Evolutionary conservation across 2,329 filamentous ascomycete species (phyloP).

Genomic region (Akanthomyces muscarius): DNA sequence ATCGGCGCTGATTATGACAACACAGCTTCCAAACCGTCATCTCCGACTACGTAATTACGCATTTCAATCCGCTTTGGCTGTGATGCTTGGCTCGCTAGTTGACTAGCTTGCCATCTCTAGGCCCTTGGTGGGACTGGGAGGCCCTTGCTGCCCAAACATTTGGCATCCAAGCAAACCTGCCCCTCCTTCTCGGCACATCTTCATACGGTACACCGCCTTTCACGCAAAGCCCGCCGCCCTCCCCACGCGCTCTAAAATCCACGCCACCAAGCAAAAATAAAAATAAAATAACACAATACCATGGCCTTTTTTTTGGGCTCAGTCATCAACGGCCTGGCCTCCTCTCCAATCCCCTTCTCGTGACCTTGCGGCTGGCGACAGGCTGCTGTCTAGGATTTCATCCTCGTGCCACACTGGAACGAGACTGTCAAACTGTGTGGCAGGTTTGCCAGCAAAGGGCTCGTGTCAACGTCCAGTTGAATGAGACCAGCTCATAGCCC

Average conservation of each 20-base stretch:
- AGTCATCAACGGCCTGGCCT: background rate
- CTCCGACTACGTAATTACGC: slow-evolving; percentile 14
- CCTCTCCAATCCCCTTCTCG: background rate
- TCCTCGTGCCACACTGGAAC: background rate
- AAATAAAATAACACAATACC: background rate
- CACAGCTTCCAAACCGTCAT: background rate
- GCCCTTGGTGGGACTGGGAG: slow-evolving; percentile 13
- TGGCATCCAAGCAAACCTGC: slow-evolving; percentile 5
- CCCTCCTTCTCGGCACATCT: slow-evolving; percentile 16
- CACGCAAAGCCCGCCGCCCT: slow-evolving; percentile 1
- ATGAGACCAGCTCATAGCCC: slow-evolving; percentile 15
- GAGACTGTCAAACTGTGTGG: slow-evolving; percentile 3
- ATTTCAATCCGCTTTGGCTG: slow-evolving; percentile 11
- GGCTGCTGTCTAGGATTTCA: background rate
- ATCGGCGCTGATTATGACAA: slow-evolving; percentile 12
- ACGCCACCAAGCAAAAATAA: slow-evolving; percentile 2
- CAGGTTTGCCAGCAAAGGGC: background rate
- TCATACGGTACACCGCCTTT: slow-evolving; percentile 15
- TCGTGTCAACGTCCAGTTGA: slow-evolving; percentile 15
- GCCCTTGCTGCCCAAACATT: slow-evolving; percentile 10
- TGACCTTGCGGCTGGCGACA: background rate
- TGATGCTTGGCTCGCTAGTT: slow-evolving; percentile 10
- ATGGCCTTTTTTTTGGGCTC: background rate
- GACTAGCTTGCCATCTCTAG: slow-evolving; percentile 9
- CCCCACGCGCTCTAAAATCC: slow-evolving; percentile 9